Percentiles rank a stretch among this genome's conserved stretches.
These are phyloP conservation scores for Penicillium brevicompactum DNA, from an alignment of 2,329 filamentous ascomycete species.

Conservation along the genomic window DNA sequence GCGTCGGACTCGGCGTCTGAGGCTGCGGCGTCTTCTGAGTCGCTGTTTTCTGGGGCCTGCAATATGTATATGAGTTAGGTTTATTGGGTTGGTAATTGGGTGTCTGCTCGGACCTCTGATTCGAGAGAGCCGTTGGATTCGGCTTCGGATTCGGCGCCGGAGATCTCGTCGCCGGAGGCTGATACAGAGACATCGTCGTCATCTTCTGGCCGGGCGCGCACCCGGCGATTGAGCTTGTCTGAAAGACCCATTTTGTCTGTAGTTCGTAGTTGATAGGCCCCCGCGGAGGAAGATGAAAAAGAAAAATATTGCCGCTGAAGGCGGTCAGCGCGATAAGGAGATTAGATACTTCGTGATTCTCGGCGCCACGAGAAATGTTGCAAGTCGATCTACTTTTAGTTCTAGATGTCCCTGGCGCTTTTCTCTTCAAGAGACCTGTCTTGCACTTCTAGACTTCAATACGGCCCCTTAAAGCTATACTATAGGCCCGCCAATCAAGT, in stretches of 20 bases:
- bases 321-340: conserved; percentile 26
- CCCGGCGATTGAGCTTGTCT: conserved; percentile 44
- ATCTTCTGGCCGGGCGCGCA: conserved; percentile 42
- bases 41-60: background rate
- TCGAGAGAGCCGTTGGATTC: conserved; percentile 17
- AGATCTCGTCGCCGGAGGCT: conserved; percentile 22
- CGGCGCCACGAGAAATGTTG: conserved; percentile 1
- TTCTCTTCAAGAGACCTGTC: background rate
- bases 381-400: background rate
- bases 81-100: background rate
- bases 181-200: conserved; percentile 41
- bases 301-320: conserved; percentile 30
- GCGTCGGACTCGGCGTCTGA: conserved; percentile 41
- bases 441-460: background rate
- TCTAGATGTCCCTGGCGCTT: conserved; percentile 1
- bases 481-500: conserved; percentile 3
- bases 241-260: conserved; percentile 37
- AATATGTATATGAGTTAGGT: background rate
- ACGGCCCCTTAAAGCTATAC: background rate
- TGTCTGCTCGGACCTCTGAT: conserved; percentile 17
- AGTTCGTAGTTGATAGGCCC: conserved; percentile 4
- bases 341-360: conserved; percentile 24
- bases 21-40: background rate
- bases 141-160: conserved; percentile 19
- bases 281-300: conserved; percentile 15